A percentile compares a stretch with the other conserved stretches of the same genome.
phyloP scores from a whole-genome alignment of 257 asterid species.

The Cinchona pubescens region DNA sequence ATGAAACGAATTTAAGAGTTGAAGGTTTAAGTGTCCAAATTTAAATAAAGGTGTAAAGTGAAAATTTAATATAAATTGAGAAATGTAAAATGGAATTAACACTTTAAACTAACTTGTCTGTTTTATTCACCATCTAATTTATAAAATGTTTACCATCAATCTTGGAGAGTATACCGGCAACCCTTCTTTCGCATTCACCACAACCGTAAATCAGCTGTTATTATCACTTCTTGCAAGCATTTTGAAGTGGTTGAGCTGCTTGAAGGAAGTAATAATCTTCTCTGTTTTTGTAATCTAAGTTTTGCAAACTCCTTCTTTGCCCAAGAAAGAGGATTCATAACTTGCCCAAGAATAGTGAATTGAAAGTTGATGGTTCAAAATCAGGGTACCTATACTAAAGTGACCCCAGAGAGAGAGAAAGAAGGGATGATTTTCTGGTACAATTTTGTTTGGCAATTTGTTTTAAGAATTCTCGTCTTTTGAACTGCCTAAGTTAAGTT shows the following conservation, averaged over 20 bases:
- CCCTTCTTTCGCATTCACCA: slow-evolving; percentile 29
- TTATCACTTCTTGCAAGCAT: slow-evolving; percentile 19
- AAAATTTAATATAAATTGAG: too few relatives aligned
- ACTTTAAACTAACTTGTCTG: too few relatives aligned
- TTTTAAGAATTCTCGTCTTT: slow-evolving; percentile 11
- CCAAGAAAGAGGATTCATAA: slow-evolving; percentile 34
- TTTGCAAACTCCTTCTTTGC: slow-evolving; percentile 33
- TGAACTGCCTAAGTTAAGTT: neutral
- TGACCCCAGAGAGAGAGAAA: too few relatives aligned
- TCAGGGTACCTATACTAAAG: neutral
- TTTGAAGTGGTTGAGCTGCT: slow-evolving; percentile 15
- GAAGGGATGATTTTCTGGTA: neutral
- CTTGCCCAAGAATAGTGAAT: neutral
- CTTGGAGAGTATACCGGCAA: slow-evolving; percentile 26
- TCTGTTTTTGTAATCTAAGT: slow-evolving; percentile 25
- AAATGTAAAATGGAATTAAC: too few relatives aligned
- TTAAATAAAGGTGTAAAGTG: too few relatives aligned
- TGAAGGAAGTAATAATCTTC: slow-evolving; percentile 20
- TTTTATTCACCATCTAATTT: neutral
- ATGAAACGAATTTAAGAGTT: too few relatives aligned
- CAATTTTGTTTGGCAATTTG: neutral
- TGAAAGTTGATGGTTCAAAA: neutral
- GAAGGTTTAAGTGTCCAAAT: too few relatives aligned
- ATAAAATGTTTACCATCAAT: slow-evolving; percentile 20
- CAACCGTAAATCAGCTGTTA: slow-evolving; percentile 35